phyloP scores from a whole-genome alignment of 768 basidiomycete species.

The Trametes maxima region DNA sequence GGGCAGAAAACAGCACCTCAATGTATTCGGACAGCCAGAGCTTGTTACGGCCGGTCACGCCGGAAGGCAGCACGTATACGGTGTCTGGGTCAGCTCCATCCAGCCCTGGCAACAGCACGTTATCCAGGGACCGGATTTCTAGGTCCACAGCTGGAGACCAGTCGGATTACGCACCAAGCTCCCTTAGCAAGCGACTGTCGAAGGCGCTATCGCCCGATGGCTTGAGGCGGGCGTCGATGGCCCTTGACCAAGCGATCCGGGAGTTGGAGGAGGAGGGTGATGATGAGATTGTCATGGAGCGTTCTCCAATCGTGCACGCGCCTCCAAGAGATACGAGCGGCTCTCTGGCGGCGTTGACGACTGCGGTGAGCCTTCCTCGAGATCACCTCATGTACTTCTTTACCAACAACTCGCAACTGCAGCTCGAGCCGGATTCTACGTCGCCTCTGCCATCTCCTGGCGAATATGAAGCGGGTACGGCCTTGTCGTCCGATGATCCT shows the following conservation, averaged over 20 bases:
- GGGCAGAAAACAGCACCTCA: slow-evolving; percentile 49
- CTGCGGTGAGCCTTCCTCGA: slow-evolving; percentile 23
- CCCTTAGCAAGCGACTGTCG: slow-evolving; percentile 43
- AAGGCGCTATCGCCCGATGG: slow-evolving; percentile 53
- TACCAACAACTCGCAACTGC: neutral
- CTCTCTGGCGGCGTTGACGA: slow-evolving; percentile 7
- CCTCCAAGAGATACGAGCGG: slow-evolving; percentile 20
- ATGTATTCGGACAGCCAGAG: slow-evolving; percentile 49
- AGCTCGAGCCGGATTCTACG: slow-evolving; percentile 24
- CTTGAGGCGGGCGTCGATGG: slow-evolving; percentile 68
- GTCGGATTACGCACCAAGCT: slow-evolving; percentile 21
- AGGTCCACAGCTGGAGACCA: slow-evolving; percentile 40
- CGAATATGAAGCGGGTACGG: slow-evolving; percentile 65
- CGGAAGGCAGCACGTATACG: slow-evolving; percentile 48
- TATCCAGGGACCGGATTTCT: slow-evolving; percentile 28
- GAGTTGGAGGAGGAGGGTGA: slow-evolving; percentile 69
- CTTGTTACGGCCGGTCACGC: slow-evolving; percentile 51
- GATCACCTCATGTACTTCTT: slow-evolving; percentile 15
- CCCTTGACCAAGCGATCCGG: slow-evolving; percentile 73
- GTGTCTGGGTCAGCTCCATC: slow-evolving; percentile 43
- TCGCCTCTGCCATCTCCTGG: slow-evolving; percentile 24
- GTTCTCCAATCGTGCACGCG: slow-evolving; percentile 44
- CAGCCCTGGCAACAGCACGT: slow-evolving; percentile 45
- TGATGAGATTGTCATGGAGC: slow-evolving; percentile 72
- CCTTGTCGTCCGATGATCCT: slow-evolving; percentile 67